A percentile compares a stretch with the other conserved stretches of the same genome.
Evolutionary conservation across 106 monocot species (phyloP).

Genomic region (Dioscorea alata): DNA sequence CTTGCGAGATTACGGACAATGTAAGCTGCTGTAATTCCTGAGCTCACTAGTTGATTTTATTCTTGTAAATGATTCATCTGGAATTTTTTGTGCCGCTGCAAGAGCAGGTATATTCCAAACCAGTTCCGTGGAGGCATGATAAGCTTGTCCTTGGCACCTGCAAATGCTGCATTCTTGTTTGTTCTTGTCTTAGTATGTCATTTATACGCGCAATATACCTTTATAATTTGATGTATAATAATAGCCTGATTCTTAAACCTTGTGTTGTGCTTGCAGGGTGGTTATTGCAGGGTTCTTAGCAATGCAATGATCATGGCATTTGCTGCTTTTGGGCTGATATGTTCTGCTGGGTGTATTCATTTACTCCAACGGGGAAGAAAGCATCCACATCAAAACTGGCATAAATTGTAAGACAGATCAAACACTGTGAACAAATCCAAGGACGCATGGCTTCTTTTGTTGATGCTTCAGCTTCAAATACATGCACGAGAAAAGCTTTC

Average conservation of each 20-base stretch:
- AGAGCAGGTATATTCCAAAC: constrained; percentile 75
- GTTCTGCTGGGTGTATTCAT: constrained; percentile 63
- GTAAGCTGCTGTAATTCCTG: constrained; percentile 26
- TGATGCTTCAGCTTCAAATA: too few species aligned
- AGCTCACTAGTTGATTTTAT: background rate
- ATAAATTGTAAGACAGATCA: constrained; percentile 19
- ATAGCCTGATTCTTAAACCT: background rate
- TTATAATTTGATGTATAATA: background rate
- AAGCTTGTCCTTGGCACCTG: constrained; percentile 57
- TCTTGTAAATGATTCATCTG: constrained; percentile 1
- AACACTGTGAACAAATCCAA: background rate
- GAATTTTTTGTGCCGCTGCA: constrained; percentile 1
- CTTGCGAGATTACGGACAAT: constrained; percentile 79
- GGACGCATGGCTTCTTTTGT: too few species aligned
- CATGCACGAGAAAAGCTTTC: too few species aligned
- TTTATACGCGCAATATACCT: too few species aligned
- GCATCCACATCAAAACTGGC: constrained; percentile 52
- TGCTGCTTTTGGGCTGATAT: constrained; percentile 53
- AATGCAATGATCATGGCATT: constrained; percentile 62
- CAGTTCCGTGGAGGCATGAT: constrained; percentile 96
- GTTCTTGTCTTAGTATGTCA: constrained; percentile 50
- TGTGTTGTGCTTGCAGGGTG: constrained; percentile 43
- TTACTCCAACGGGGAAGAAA: constrained; percentile 53
- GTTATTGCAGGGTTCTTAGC: constrained; percentile 40
- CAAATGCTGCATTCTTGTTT: constrained; percentile 67